phyloP scores from a whole-genome alignment of 495 filamentous ascomycete genomes.

The Thozetella sp. region DNA sequence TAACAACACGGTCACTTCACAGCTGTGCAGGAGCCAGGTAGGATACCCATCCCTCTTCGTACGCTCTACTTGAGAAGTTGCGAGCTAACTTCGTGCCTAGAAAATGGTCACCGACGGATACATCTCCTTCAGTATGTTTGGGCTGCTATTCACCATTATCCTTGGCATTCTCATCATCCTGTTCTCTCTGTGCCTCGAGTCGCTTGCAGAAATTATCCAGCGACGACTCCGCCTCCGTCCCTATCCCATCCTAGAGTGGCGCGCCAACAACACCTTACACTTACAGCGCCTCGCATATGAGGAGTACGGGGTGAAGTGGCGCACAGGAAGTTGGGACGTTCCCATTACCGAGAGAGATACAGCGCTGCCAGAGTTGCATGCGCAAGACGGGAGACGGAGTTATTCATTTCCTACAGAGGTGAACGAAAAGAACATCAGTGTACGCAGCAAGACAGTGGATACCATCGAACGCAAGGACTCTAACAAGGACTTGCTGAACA shows the following conservation, averaged over 20 bases:
- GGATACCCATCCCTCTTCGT: too few relatives aligned
- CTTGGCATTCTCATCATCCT: slow-evolving; percentile 7
- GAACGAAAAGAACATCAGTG: too few relatives aligned
- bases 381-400: too few relatives aligned
- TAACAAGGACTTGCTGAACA: too few relatives aligned
- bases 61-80: too few relatives aligned
- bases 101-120: slow-evolving; percentile 9
- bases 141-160: slow-evolving; percentile 8
- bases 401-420: too few relatives aligned
- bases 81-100: slow-evolving; percentile 2
- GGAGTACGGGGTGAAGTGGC: neutral
- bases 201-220: neutral
- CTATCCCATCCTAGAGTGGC: slow-evolving; percentile 9
- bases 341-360: neutral
- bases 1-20: too few relatives aligned
- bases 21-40: too few relatives aligned
- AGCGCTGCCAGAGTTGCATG: neutral
- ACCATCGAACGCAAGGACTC: too few relatives aligned
- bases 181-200: slow-evolving; percentile 6
- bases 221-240: neutral
- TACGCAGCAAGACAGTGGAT: too few relatives aligned
- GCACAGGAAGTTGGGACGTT: neutral
- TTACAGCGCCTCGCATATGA: slow-evolving; percentile 11
- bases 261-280: slow-evolving; percentile 6
- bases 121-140: slow-evolving; percentile 10